Evolutionary conservation across 2,329 filamentous ascomycete species (phyloP).

Genomic region (Drechslera avenae): DNA sequence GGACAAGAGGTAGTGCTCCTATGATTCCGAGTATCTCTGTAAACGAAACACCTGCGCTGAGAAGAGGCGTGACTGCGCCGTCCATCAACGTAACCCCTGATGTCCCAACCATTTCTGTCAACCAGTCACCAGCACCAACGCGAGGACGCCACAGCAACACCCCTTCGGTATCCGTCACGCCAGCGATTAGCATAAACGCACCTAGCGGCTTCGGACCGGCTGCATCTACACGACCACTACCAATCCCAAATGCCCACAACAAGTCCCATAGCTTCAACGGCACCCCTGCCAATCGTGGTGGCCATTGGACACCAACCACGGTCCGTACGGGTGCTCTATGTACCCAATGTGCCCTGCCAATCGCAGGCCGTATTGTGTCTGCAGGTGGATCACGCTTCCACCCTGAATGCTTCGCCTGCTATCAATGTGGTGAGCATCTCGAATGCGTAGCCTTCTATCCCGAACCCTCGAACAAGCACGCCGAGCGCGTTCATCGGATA

Average conservation of each 20-base stretch:
- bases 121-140: conserved; percentile 20
- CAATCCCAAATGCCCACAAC: conserved; percentile 53
- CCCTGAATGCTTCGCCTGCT: conserved; percentile 89
- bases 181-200: conserved; percentile 37
- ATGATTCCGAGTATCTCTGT: conserved; percentile 8
- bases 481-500: conserved; percentile 75
- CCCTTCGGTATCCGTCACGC: conserved; percentile 35
- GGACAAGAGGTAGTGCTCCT: conserved; percentile 10
- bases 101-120: conserved; percentile 41
- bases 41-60: conserved; percentile 23
- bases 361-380: conserved; percentile 87
- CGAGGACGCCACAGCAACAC: conserved; percentile 21
- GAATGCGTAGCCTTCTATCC: conserved; percentile 97
- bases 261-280: conserved; percentile 35
- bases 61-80: conserved; percentile 14
- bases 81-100: conserved; percentile 27
- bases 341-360: conserved; percentile 80
- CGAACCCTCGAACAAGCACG: conserved; percentile 76
- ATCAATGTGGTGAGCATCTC: conserved; percentile 82
- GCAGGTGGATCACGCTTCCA: conserved; percentile 86
- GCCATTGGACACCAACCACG: conserved; percentile 53
- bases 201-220: conserved; percentile 27
- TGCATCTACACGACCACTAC: conserved; percentile 55
- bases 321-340: conserved; percentile 72
- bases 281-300: conserved; percentile 42